Percentiles rank a stretch among this genome's conserved stretches.
phyloP scores from a whole-genome alignment of 805 yeast species.

The Saturnispora besseyi region DNA sequence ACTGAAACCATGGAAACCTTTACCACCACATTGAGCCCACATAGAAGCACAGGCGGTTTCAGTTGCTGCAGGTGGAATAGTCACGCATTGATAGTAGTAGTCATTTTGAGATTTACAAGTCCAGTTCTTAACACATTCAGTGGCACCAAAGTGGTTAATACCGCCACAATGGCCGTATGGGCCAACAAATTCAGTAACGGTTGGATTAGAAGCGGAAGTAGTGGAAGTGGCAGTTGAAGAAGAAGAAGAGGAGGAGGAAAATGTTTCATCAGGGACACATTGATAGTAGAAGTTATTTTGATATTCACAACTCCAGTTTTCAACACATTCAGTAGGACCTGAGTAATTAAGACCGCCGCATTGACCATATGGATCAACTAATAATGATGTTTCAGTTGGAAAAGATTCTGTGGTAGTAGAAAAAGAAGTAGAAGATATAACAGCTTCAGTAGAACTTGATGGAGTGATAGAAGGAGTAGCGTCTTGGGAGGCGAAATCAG shows the following conservation, averaged over 20 bases:
- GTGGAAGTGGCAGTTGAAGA: background rate
- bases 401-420: background rate
- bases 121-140: conserved; percentile 18
- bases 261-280: conserved; percentile 13
- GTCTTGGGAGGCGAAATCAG: background rate
- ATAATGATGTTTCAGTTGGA: too few species aligned
- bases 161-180: conserved; percentile 23
- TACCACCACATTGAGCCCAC: conserved; percentile 24
- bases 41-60: conserved; percentile 11
- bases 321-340: conserved; percentile 17
- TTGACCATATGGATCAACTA: conserved; percentile 10
- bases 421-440: conserved; percentile 4
- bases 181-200: conserved; percentile 1
- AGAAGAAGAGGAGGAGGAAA: conserved; percentile 4
- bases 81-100: conserved; percentile 22
- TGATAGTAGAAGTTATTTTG: conserved; percentile 19
- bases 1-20: conserved; percentile 15
- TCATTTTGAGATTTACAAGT: conserved; percentile 19
- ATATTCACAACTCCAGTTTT: conserved; percentile 16
- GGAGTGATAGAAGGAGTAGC: background rate
- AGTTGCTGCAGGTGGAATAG: conserved; percentile 5
- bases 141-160: conserved; percentile 14
- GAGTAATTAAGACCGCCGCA: conserved; percentile 17
- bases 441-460: background rate
- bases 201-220: conserved; percentile 8